Base-by-base conservation (phyloP, 495 filamentous ascomycete species). In the Aspergillus mulundensis region DNA sequence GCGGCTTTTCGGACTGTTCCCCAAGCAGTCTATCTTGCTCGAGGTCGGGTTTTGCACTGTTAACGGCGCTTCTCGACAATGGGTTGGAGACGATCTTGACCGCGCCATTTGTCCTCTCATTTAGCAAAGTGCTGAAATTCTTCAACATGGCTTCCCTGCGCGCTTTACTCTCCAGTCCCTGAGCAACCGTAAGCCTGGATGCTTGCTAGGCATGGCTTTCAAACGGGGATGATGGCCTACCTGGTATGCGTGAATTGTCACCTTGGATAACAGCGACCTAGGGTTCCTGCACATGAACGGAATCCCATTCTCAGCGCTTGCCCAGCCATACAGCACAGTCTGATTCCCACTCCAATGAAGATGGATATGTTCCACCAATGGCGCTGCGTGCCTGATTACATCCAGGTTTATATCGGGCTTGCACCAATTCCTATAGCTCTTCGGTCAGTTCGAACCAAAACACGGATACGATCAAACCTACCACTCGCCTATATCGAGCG, bases 281-380 rank as follows among this genome's bases (percentile, higher is more conserved):
- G n/a, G 18, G 28, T 21, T 50, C 18, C 30, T 36, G 8, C 30
- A 38, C 7, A 50, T 1, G 1, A 50, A 12, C 18, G 46, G 46
- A 7, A 50, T 38, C 8, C 46, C 46, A 36, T 38, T 23, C 8
- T 50, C 46, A 19, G 25, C 34, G 30, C 46, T 50, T 36, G 46
- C 30, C 46, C 46, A 50, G 10, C 46, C 46, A 18, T 50, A 23
- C 12, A 50, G 46, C 10, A 50, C 46, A 5, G 30, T 21, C 25
- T 50, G 46, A 18, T 38, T 50, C 7, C 46, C 46, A 38, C 46
- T 50, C 46, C 46, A 50, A 21, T 50, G 46, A 3, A 50, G 46
- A 36, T 50, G 46, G 11, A 50, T 36, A 38, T 50, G 46, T 20
- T 50, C 18, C 0, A 38, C 46, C 18, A 19, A 12, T 16, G 46